Evolutionary conservation across 2,329 filamentous ascomycete genomes (phyloP).

Genomic region (Cadophora sp.): DNA sequence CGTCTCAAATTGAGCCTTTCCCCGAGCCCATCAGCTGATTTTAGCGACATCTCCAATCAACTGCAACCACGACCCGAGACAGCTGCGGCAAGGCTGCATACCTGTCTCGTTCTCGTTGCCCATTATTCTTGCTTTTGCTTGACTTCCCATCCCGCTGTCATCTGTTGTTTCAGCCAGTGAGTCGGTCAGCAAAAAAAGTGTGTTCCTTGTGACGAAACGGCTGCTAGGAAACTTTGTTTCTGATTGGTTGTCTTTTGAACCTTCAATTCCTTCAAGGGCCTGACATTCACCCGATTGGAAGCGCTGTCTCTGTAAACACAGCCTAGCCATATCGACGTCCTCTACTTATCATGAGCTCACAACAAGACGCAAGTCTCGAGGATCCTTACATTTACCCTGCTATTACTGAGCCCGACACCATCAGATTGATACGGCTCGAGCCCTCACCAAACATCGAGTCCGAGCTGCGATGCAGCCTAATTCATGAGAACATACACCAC

Average conservation of each 20-base stretch:
- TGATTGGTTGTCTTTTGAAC: not conserved
- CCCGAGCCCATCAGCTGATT: conserved; percentile 21
- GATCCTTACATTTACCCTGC: conserved; percentile 9
- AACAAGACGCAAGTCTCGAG: not conserved
- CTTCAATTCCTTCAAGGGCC: too few relatives aligned
- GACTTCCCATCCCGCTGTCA: conserved; percentile 5
- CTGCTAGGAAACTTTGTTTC: not conserved
- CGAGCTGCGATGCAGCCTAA: conserved; percentile 21
- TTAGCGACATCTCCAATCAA: conserved; percentile 24
- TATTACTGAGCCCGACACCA: conserved; percentile 7
- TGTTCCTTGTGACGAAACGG: not conserved
- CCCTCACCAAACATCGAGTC: conserved; percentile 17
- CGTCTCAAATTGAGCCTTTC: conserved; percentile 9
- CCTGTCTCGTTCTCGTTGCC: not conserved
- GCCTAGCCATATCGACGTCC: not conserved
- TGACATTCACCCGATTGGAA: too few relatives aligned
- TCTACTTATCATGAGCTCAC: not conserved
- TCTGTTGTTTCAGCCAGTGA: not conserved
- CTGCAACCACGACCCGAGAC: conserved; percentile 22
- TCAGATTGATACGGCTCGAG: conserved; percentile 20
- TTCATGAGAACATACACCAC: conserved; percentile 15
- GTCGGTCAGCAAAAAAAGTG: not conserved
- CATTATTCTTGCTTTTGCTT: not conserved
- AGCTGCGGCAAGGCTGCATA: conserved; percentile 12
- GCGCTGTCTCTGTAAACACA: not conserved